A percentile compares a stretch with the other conserved stretches of the same genome.
Evolutionary conservation across 306 rosid species (phyloP).

Genomic region (Glycyrrhiza uralensis): DNA sequence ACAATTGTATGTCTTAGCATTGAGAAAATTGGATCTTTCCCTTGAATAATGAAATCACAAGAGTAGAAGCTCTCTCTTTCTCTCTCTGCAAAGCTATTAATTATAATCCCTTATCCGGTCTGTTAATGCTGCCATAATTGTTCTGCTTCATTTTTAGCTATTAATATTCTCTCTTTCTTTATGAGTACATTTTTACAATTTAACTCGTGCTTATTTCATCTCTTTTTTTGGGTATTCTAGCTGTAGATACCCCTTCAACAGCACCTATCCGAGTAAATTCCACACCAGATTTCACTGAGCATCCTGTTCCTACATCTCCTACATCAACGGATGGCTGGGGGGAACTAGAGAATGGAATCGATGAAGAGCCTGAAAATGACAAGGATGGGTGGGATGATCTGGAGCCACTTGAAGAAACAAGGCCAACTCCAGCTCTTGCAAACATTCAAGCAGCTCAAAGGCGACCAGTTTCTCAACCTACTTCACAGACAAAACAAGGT

Average conservation of each 20-base stretch:
- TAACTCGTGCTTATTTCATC: slow-evolving; percentile 7
- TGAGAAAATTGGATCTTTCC: slow-evolving; percentile 1
- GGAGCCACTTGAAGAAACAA: slow-evolving; percentile 79
- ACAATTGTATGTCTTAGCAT: background rate
- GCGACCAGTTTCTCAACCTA: slow-evolving; percentile 76
- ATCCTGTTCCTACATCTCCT: slow-evolving; percentile 68
- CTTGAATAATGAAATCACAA: slow-evolving; percentile 14
- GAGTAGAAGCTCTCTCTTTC: slow-evolving; percentile 1
- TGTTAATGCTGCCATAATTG: slow-evolving; percentile 11
- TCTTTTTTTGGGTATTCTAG: slow-evolving; percentile 44
- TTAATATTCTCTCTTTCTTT: background rate
- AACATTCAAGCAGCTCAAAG: slow-evolving; percentile 96
- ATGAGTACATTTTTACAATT: background rate
- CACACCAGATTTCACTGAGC: slow-evolving; percentile 66
- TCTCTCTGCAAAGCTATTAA: background rate
- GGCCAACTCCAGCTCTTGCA: slow-evolving; percentile 68
- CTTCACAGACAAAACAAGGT: slow-evolving; percentile 71
- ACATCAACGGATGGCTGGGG: slow-evolving; percentile 99
- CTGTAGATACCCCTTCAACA: slow-evolving; percentile 56
- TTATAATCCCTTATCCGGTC: background rate
- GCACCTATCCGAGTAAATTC: slow-evolving; percentile 56
- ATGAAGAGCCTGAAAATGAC: slow-evolving; percentile 63
- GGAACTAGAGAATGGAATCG: slow-evolving; percentile 82
- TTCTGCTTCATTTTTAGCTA: background rate
- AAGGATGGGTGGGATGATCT: slow-evolving; percentile 97